Conservation (phyloP, 2,329 filamentous ascomycete genomes). For the Alternaria tenuissima region DNA sequence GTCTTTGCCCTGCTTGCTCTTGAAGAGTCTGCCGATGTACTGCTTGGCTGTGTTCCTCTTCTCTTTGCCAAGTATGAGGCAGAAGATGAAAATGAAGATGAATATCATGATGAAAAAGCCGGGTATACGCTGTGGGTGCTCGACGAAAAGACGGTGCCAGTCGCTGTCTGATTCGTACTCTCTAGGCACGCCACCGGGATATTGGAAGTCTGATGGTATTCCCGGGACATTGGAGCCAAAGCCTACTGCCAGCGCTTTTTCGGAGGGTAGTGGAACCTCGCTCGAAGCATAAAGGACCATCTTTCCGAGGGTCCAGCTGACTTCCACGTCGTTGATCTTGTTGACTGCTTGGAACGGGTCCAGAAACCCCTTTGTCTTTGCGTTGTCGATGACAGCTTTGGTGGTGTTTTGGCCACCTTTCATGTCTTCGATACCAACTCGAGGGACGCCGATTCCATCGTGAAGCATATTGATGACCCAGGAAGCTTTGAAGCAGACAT, state of each 20-base stretch:
- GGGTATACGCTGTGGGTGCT: constrained; percentile 71
- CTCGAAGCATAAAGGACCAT: constrained; percentile 95
- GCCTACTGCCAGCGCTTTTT: constrained; percentile 77
- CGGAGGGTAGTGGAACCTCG: constrained; percentile 74
- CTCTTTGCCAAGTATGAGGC: constrained; percentile 81
- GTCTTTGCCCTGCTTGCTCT: constrained; percentile 53
- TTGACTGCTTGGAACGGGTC: constrained; percentile 92
- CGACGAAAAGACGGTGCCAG: constrained; percentile 69
- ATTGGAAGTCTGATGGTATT: constrained; percentile 81
- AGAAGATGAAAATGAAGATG: constrained; percentile 72
- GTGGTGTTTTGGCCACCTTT: constrained; percentile 71
- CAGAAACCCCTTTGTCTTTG: constrained; percentile 77
- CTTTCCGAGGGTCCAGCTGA: constrained; percentile 97
- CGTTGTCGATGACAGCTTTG: constrained; percentile 71
- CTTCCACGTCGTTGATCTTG: constrained; percentile 88
- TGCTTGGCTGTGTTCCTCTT: constrained; percentile 68
- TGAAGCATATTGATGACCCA: constrained; percentile 98
- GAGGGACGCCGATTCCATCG: constrained; percentile 92
- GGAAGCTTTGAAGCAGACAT: constrained; percentile 96
- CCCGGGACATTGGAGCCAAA: constrained; percentile 84
- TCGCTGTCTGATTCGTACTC: constrained; percentile 59
- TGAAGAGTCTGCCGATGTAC: constrained; percentile 60
- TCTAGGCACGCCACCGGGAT: constrained; percentile 67
- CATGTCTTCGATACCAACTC: constrained; percentile 77
- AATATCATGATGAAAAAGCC: constrained; percentile 80